Base-by-base conservation (phyloP, 805 yeast species). In the Ogataea allantospora region DNA sequence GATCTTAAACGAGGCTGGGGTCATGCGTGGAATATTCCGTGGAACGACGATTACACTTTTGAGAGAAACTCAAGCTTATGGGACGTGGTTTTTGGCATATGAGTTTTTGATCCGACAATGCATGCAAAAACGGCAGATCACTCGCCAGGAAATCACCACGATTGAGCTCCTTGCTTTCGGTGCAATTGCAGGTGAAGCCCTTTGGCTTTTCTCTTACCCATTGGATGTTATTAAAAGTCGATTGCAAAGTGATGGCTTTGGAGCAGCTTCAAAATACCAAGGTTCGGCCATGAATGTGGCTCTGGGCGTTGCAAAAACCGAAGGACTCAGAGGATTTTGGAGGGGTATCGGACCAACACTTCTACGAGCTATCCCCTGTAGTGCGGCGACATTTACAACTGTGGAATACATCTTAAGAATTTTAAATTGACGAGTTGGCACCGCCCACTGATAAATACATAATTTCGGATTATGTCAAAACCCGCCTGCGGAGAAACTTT, bases 351-450 rank as follows among this genome's bases (percentile, higher is more conserved):
- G 67, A 0, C 84, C 84, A 0, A 74, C 83, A 15, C 62, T 78
- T 27, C 42, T 76, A 4, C 67, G 84, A 51, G 84, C 84, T 0
- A 68, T 76, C 27, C 84, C 84, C 4, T 75, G 82, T 48, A 71
- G 79, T 53, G 85, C 89, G 1, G 85, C 85, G 11, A 83, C 91
- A 0, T 83, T 83, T 67, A 85, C 88, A 2, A 76, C 83, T 10
- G 89, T 83, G 2, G 91, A 83, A 53, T 63, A 77, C 39, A 80
- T 87, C 0, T 58, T 83, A 43, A 61, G 91, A 34, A 26, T 73
- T 10, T 57, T 79, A 64, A 77, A 75, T 5, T 78, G n/a, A n/a
- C n/a, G n/a, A n/a, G n/a, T n/a, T n/a, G n/a, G n/a, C n/a, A n/a
- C n/a, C n/a, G n/a, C n/a, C n/a, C n/a, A n/a, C n/a, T n/a, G n/a